These are phyloP conservation scores for Corniculantispora saksenae DNA, from an alignment of 2,329 filamentous ascomycete species.

Conservation along the genomic window DNA sequence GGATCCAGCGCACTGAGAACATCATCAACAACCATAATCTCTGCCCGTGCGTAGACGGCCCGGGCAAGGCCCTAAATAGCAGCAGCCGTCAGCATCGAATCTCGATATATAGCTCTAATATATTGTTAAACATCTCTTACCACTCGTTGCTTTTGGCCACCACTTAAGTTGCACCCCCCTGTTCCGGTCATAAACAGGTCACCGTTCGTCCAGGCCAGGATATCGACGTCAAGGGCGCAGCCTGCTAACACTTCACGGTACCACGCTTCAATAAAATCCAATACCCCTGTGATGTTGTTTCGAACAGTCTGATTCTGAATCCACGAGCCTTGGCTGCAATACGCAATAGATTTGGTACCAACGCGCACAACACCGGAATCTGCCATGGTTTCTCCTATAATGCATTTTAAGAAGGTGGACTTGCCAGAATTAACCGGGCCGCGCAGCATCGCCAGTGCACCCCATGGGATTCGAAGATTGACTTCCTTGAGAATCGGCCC, in stretches of 20 bases:
- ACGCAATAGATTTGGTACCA: not conserved
- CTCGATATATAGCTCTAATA: too few relatives aligned
- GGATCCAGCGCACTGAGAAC: not conserved
- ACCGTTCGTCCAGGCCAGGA: not conserved
- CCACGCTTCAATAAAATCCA: not conserved
- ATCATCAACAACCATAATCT: not conserved
- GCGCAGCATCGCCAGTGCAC: not conserved
- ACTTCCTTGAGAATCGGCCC: not conserved
- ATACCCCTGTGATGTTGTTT: not conserved
- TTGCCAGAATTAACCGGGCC: constrained; percentile 2
- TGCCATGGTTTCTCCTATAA: not conserved
- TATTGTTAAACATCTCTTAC: not conserved
- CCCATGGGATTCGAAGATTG: not conserved
- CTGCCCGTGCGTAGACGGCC: not conserved
- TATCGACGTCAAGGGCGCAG: not conserved
- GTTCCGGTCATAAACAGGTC: not conserved
- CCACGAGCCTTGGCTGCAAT: constrained; percentile 10
- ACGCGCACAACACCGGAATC: not conserved
- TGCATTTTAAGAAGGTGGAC: not conserved
- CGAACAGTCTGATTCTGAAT: not conserved
- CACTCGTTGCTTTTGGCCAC: constrained; percentile 16
- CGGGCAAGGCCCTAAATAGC: not conserved
- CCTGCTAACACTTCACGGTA: not conserved
- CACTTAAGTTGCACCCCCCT: constrained; percentile 13
- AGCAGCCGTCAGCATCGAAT: too few relatives aligned